Conservation (phyloP, 2,329 filamentous ascomycete species). For the Cercospora beticola region DNA sequence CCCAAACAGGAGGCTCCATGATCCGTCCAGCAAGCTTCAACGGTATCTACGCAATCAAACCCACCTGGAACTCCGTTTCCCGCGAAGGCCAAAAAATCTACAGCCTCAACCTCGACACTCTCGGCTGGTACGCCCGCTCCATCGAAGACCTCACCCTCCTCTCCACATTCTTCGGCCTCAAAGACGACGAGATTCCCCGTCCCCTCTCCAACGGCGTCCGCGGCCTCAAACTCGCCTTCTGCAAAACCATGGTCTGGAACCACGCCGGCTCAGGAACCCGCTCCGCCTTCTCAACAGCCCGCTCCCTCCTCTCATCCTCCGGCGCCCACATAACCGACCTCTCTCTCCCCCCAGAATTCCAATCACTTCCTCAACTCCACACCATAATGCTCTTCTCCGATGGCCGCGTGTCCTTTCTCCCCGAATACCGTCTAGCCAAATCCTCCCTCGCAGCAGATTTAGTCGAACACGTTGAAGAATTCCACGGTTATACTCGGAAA, state of each 20-base stretch:
- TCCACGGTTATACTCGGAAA: slow-evolving; percentile 44
- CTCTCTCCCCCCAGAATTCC: slow-evolving; percentile 52
- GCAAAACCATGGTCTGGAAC: slow-evolving; percentile 56
- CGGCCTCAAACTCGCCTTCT: slow-evolving; percentile 56
- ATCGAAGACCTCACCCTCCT: slow-evolving; percentile 60
- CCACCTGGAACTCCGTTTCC: slow-evolving; percentile 64
- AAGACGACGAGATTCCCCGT: slow-evolving; percentile 48
- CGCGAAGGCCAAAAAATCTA: slow-evolving; percentile 62
- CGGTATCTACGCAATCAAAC: slow-evolving; percentile 64
- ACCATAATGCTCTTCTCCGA: slow-evolving; percentile 53
- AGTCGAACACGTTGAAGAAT: slow-evolving; percentile 54
- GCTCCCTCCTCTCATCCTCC: slow-evolving; percentile 40
- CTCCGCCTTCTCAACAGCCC: slow-evolving; percentile 40
- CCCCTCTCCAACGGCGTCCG: slow-evolving; percentile 39
- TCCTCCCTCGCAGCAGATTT: slow-evolving; percentile 50
- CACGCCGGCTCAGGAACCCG: slow-evolving; percentile 39
- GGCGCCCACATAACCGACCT: slow-evolving; percentile 60
- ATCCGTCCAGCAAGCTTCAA: slow-evolving; percentile 66
- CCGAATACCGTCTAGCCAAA: slow-evolving; percentile 54
- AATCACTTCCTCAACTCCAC: slow-evolving; percentile 54
- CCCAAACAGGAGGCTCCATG: slow-evolving; percentile 65
- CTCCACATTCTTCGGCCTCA: slow-evolving; percentile 54
- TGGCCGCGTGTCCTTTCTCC: slow-evolving; percentile 54
- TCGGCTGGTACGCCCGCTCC: slow-evolving; percentile 60
- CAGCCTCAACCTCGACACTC: slow-evolving; percentile 60